Evolutionary conservation across 345 rosid species (phyloP).

Genomic region (Gossypium ekmanianum): DNA sequence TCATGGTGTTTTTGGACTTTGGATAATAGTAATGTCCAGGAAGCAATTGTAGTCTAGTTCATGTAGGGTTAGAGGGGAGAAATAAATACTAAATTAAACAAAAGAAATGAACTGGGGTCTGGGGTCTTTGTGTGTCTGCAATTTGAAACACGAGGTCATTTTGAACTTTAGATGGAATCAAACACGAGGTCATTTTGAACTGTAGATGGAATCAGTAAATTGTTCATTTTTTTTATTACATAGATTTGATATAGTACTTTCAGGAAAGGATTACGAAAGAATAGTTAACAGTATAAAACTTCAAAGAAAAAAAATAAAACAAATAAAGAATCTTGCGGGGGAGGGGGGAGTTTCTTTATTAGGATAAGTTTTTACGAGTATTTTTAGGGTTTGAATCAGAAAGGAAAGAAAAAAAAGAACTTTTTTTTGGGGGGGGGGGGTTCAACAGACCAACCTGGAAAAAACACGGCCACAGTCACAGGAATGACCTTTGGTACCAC

Average conservation of each 20-base stretch:
- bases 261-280: background rate
- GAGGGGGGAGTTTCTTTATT: background rate
- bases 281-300: background rate
- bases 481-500: conserved; percentile 85
- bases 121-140: background rate
- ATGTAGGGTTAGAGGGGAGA: conserved; percentile 41
- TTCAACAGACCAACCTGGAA: conserved; percentile 49
- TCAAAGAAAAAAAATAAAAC: background rate
- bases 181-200: conserved; percentile 24
- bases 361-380: background rate
- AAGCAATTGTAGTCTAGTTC: background rate
- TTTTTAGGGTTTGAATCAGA: conserved; percentile 6
- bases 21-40: background rate
- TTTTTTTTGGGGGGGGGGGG: too few species aligned
- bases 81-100: conserved; percentile 24
- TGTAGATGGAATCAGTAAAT: conserved; percentile 19
- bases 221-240: too few species aligned
- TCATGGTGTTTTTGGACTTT: conserved; percentile 11
- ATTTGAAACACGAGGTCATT: conserved; percentile 19
- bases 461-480: conserved; percentile 92
- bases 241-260: background rate
- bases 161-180: conserved; percentile 25
- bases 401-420: background rate
- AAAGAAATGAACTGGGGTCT: conserved; percentile 20
- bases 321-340: background rate